phyloP scores from a whole-genome alignment of 306 rosid genomes.

The Fragaria vesca region DNA sequence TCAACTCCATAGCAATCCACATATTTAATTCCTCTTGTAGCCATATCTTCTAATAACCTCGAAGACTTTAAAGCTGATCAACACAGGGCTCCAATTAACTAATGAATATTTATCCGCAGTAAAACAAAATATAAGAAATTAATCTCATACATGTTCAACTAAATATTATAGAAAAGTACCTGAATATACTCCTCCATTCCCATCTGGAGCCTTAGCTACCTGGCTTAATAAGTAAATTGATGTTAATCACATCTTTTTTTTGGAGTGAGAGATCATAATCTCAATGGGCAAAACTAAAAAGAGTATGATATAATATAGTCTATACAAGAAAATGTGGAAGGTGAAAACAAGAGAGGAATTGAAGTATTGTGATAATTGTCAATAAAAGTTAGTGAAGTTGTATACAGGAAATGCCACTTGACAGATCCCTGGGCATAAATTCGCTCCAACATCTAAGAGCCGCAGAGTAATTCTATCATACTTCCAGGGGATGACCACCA shows the following conservation, averaged over 20 bases:
- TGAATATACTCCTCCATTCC: constrained; percentile 96
- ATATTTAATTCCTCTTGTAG: constrained; percentile 80
- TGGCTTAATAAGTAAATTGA: constrained; percentile 48
- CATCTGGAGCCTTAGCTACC: constrained; percentile 98
- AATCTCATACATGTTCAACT: constrained; percentile 7
- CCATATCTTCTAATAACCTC: constrained; percentile 87
- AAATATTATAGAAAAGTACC: constrained; percentile 41
- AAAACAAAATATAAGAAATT: constrained; percentile 5
- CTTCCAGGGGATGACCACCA: background rate
- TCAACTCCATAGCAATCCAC: constrained; percentile 98
- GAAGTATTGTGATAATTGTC: background rate
- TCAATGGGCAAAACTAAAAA: constrained; percentile 8
- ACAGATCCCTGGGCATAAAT: background rate
- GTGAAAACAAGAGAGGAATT: background rate
- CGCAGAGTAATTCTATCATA: background rate
- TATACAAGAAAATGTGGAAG: constrained; percentile 1
- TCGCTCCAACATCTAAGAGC: background rate
- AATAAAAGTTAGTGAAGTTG: background rate
- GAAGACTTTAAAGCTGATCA: constrained; percentile 77
- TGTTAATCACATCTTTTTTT: background rate
- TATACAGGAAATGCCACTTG: background rate
- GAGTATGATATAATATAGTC: background rate
- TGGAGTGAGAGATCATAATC: background rate
- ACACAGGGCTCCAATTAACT: constrained; percentile 11
- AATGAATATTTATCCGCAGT: constrained; percentile 22